A percentile compares a stretch with the other conserved stretches of the same genome.
Conservation (phyloP, 371 early-diverging fungal genomes). For the Batkoa obscura region DNA sequence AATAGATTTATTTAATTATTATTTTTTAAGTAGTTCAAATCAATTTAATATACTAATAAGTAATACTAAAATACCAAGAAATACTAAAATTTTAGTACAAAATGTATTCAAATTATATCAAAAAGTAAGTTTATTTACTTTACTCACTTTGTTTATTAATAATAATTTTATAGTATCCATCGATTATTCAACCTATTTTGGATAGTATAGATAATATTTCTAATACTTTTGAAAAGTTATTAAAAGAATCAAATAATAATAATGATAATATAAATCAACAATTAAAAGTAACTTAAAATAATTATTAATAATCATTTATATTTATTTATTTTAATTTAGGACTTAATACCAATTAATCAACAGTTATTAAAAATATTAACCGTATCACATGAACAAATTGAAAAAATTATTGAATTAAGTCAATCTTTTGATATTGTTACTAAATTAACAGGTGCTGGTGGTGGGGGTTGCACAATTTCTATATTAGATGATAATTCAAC, state of each 20-base stretch:
- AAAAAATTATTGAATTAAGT: constrained; percentile 50
- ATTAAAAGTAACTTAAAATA: too few species aligned
- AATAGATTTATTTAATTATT: not conserved
- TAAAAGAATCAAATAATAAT: not conserved
- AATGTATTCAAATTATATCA: constrained; percentile 41
- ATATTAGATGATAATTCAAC: too few species aligned
- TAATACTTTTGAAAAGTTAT: not conserved
- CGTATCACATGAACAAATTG: constrained; percentile 67
- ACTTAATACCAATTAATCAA: constrained; percentile 69
- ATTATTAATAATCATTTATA: too few species aligned
- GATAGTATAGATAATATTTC: not conserved
- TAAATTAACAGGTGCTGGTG: constrained; percentile 94
- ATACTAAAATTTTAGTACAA: constrained; percentile 72
- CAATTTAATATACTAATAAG: constrained; percentile 45
- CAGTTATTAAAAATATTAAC: constrained; percentile 48
- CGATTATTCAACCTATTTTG: not conserved
- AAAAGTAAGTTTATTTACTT: constrained; percentile 15
- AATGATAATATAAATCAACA: too few species aligned
- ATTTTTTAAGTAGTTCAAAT: not conserved
- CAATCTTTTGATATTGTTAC: constrained; percentile 34
- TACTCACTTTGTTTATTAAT: not conserved
- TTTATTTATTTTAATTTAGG: constrained; percentile 14
- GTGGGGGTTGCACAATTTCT: constrained; percentile 61
- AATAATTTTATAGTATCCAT: not conserved
- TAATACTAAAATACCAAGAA: constrained; percentile 73